Percentiles rank a stretch among this genome's conserved stretches.
phyloP scores from a whole-genome alignment of 192 early-diverging fungal species.

The Backusella tuberculispora region DNA sequence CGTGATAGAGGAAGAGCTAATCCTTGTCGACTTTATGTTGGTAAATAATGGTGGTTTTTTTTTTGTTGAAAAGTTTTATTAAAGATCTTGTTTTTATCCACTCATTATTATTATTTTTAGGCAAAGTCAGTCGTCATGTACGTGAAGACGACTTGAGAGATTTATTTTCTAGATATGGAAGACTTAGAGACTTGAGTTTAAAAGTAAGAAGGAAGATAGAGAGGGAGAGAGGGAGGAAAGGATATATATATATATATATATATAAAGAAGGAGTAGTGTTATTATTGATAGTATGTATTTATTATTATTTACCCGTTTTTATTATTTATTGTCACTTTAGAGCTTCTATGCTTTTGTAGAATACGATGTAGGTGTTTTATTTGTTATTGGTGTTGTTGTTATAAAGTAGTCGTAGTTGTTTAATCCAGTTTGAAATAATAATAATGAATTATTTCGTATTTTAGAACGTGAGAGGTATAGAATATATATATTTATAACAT shows the following conservation, averaged over 20 bases:
- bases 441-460: too few species aligned
- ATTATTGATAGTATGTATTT: background rate
- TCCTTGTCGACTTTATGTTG: conserved; percentile 36
- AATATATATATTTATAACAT: background rate
- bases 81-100: background rate
- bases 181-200: conserved; percentile 29
- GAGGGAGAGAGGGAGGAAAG: too few species aligned
- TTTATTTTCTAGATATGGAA: conserved; percentile 32
- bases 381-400: conserved; percentile 3
- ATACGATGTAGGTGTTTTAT: conserved; percentile 33
- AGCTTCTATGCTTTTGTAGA: conserved; percentile 38
- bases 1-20: conserved; percentile 18
- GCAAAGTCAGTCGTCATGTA: conserved; percentile 27
- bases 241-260: too few species aligned
- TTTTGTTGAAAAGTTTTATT: background rate
- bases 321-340: conserved; percentile 16
- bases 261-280: background rate
- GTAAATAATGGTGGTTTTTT: background rate
- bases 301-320: background rate
- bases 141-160: conserved; percentile 38
- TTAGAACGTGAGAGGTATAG: too few species aligned
- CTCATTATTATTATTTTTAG: background rate
- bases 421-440: too few species aligned
- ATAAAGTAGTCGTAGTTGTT: background rate
- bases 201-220: conserved; percentile 20